Percentiles rank a stretch among this genome's conserved stretches.
phyloP scores from a whole-genome alignment of 148 eudicot genomes.

The Camellia granthamiana region DNA sequence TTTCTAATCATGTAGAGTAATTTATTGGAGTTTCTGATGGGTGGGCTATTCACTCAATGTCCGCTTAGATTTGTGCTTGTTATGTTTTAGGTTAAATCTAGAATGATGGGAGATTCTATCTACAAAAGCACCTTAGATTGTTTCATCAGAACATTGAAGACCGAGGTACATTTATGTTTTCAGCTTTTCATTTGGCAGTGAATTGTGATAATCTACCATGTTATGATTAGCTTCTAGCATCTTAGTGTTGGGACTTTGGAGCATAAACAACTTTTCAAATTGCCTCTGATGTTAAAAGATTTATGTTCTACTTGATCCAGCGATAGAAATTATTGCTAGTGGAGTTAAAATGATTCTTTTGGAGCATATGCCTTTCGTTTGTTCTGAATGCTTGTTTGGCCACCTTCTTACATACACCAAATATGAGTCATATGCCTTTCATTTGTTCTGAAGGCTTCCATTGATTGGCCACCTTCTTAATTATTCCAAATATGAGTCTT shows the following conservation, averaged over 20 bases:
- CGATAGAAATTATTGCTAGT: background rate
- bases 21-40: constrained; percentile 30
- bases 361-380: background rate
- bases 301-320: constrained; percentile 7
- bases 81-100: constrained; percentile 75
- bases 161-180: constrained; percentile 44
- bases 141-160: constrained; percentile 67
- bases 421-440: too few species aligned
- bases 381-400: background rate
- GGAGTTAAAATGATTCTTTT: constrained; percentile 3
- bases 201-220: background rate
- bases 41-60: constrained; percentile 37
- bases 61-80: constrained; percentile 26
- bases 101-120: constrained; percentile 88
- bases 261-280: background rate
- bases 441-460: too few species aligned
- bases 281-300: background rate
- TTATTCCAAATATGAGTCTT: background rate
- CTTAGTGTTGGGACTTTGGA: background rate
- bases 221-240: background rate
- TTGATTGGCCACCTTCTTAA: too few species aligned
- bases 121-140: constrained; percentile 72
- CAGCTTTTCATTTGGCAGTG: background rate
- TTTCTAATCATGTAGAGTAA: background rate
- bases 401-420: background rate